Percentiles rank a stretch among this genome's conserved stretches.
Evolutionary conservation across 1,284 basidiomycete genomes (phyloP).

Genomic region (Puccinia hordei): DNA sequence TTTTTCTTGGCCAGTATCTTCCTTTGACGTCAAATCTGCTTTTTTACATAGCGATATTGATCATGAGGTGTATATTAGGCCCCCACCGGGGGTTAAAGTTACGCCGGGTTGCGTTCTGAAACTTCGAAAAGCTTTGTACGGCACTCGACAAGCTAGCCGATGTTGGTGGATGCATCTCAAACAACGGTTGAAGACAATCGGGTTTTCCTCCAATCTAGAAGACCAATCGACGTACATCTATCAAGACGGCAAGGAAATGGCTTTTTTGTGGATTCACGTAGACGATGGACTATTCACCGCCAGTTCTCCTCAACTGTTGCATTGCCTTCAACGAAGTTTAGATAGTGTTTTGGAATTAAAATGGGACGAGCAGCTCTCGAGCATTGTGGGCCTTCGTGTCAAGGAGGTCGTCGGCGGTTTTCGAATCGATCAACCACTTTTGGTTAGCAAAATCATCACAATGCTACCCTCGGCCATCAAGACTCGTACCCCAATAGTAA

Average conservation of each 20-base stretch:
- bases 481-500: neutral
- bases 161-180: too few species aligned
- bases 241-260: neutral
- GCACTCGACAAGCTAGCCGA: too few species aligned
- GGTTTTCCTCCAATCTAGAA: neutral
- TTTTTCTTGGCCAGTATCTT: too few species aligned
- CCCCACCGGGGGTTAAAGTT: too few species aligned
- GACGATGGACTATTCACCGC: conserved; percentile 9
- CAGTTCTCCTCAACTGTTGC: neutral
- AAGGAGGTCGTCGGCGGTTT: neutral
- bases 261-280: conserved; percentile 11
- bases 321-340: neutral
- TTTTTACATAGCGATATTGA: too few species aligned
- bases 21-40: too few species aligned
- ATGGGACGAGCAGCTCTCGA: neutral
- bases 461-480: neutral
- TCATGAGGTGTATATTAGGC: too few species aligned
- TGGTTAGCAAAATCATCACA: neutral
- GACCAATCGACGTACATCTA: conserved; percentile 1
- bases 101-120: too few species aligned
- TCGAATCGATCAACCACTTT: neutral
- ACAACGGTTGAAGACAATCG: too few species aligned
- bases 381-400: neutral
- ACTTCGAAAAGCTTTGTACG: too few species aligned
- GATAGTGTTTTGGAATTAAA: conserved; percentile 8